These are phyloP conservation scores for Eucalyptus urophylla DNA, from an alignment of 345 rosid genomes.

Conservation along the genomic window DNA sequence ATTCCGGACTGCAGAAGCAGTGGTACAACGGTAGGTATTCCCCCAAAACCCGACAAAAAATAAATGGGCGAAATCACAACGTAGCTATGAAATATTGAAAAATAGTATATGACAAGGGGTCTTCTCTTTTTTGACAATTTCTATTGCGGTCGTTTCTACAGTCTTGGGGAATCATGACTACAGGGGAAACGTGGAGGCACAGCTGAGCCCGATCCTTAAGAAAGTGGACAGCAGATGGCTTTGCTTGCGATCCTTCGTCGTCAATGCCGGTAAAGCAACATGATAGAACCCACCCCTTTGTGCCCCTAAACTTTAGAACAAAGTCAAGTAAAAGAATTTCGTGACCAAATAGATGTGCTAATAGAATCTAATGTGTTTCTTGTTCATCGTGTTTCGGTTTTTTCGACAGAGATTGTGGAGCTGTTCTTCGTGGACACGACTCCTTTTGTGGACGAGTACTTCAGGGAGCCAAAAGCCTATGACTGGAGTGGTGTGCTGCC, in stretches of 20 bases:
- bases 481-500: constrained; percentile 34
- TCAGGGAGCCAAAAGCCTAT: constrained; percentile 4
- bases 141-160: background rate
- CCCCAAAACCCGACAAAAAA: background rate
- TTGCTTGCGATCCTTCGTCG: constrained; percentile 34
- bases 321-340: background rate
- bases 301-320: background rate
- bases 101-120: background rate
- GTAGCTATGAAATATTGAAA: background rate
- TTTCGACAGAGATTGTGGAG: constrained; percentile 11
- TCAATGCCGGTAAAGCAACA: constrained; percentile 24
- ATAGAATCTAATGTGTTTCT: background rate
- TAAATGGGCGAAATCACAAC: background rate
- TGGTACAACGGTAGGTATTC: constrained; percentile 27
- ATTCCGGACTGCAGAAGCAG: constrained; percentile 29
- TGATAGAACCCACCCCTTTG: background rate
- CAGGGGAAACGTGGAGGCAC: constrained; percentile 50
- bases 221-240: constrained; percentile 36
- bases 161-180: constrained; percentile 66
- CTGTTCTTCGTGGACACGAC: constrained; percentile 41
- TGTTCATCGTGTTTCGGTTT: background rate
- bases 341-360: background rate
- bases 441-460: constrained; percentile 26
- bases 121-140: background rate
- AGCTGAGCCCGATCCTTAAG: constrained; percentile 28